A percentile compares a stretch with the other conserved stretches of the same genome.
These are phyloP conservation scores for Royoungia palumana DNA, from an alignment of 768 basidiomycete genomes.

Conservation along the genomic window DNA sequence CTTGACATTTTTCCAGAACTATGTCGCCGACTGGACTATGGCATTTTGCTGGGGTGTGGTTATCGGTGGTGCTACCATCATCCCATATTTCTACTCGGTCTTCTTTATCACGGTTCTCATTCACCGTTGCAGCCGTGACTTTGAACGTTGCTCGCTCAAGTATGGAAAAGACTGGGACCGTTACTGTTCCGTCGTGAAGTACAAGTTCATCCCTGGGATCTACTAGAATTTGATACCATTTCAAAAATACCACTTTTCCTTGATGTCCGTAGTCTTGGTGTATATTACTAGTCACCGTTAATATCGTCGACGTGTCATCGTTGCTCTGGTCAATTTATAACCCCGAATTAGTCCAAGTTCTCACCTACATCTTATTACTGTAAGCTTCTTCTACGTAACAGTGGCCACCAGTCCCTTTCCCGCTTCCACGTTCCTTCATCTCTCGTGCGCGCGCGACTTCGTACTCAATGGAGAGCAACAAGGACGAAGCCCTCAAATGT, in stretches of 20 bases:
- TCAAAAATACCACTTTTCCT: slow-evolving; percentile 6
- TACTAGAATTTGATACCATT: slow-evolving; percentile 48
- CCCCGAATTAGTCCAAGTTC: slow-evolving; percentile 17
- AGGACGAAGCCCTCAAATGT: slow-evolving; percentile 84
- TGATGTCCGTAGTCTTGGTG: background rate
- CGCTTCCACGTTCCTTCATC: slow-evolving; percentile 7
- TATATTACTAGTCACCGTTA: background rate
- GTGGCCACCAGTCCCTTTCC: background rate
- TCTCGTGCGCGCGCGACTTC: slow-evolving; percentile 4
- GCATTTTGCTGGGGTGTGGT: slow-evolving; percentile 81
- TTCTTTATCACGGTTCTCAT: slow-evolving; percentile 94
- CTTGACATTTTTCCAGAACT: slow-evolving; percentile 54
- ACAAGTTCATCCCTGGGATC: slow-evolving; percentile 84
- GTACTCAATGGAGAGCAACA: slow-evolving; percentile 75
- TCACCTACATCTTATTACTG: slow-evolving; percentile 20
- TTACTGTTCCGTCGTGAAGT: slow-evolving; percentile 84
- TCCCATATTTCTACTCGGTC: slow-evolving; percentile 95
- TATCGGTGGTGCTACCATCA: slow-evolving; percentile 70
- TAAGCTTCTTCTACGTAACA: background rate
- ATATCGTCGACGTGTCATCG: slow-evolving; percentile 9
- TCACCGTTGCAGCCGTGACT: slow-evolving; percentile 90
- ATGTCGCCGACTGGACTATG: slow-evolving; percentile 90
- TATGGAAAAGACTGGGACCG: slow-evolving; percentile 95
- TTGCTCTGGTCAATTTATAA: background rate
- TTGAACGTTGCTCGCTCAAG: slow-evolving; percentile 89